Evolutionary conservation across 306 rosid genomes (phyloP).

Genomic region (Echinosophora koreensis): DNA sequence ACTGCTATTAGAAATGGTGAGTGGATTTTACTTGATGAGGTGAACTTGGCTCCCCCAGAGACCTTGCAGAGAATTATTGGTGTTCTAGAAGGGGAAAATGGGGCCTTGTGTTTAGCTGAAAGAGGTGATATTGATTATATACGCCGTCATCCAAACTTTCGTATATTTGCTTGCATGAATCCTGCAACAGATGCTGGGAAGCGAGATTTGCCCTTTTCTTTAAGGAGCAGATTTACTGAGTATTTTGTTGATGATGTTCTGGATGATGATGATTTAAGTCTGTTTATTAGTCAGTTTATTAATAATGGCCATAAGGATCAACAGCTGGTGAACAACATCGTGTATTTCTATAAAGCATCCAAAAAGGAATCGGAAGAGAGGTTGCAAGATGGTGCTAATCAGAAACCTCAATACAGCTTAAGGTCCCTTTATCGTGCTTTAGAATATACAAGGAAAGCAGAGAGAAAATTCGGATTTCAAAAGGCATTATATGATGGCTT

Average conservation of each 20-base stretch:
- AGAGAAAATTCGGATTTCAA: slow-evolving; percentile 61
- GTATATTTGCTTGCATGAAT: slow-evolving; percentile 98
- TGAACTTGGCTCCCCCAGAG: slow-evolving; percentile 97
- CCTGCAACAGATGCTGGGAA: slow-evolving; percentile 99
- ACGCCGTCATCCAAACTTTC: slow-evolving; percentile 82
- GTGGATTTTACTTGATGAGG: slow-evolving; percentile 98
- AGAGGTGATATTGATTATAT: slow-evolving; percentile 86
- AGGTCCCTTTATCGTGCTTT: slow-evolving; percentile 94
- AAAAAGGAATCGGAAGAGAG: slow-evolving; percentile 81
- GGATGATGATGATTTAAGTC: slow-evolving; percentile 77
- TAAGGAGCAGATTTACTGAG: slow-evolving; percentile 93
- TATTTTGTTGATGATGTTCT: slow-evolving; percentile 89
- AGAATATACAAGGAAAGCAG: slow-evolving; percentile 79
- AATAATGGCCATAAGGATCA: slow-evolving; percentile 48
- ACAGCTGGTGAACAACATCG: slow-evolving; percentile 61
- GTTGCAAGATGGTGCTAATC: slow-evolving; percentile 95
- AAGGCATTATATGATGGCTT: slow-evolving; percentile 92
- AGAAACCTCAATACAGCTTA: slow-evolving; percentile 92
- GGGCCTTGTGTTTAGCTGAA: slow-evolving; percentile 89
- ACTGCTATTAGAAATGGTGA: slow-evolving; percentile 87
- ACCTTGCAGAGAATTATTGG: slow-evolving; percentile 90
- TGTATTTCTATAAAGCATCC: slow-evolving; percentile 73
- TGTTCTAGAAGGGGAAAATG: slow-evolving; percentile 90
- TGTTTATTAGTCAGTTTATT: slow-evolving; percentile 66
- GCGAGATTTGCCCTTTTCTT: slow-evolving; percentile 84